Percentiles rank a stretch among this genome's conserved stretches.
Conservation (phyloP, 805 yeast species). For the Myxozyma melibiosi region DNA sequence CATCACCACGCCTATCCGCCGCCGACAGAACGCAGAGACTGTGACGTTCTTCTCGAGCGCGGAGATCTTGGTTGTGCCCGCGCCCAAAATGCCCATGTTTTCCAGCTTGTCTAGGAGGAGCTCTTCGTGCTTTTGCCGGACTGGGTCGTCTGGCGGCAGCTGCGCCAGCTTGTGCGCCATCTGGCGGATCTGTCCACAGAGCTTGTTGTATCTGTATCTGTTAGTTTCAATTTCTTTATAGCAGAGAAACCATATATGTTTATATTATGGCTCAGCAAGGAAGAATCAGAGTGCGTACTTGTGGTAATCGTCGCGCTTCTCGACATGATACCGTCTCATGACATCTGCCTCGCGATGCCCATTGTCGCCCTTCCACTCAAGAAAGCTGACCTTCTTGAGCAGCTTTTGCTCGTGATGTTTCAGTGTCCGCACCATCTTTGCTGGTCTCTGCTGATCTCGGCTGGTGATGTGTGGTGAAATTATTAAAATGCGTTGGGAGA, state of each 20-base stretch:
- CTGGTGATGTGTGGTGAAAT: not conserved
- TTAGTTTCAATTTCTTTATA: not conserved
- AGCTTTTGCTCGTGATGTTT: constrained; percentile 95
- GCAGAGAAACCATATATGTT: no score
- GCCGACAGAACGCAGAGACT: constrained; percentile 87
- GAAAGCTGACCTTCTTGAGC: constrained; percentile 91
- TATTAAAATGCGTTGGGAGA: not conserved
- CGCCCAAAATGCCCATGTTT: constrained; percentile 82
- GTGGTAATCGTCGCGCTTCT: constrained; percentile 93
- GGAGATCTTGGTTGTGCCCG: constrained; percentile 87
- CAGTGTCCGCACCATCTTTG: constrained; percentile 75
- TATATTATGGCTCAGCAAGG: not conserved
- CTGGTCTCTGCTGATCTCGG: not conserved
- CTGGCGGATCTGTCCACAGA: constrained; percentile 89
- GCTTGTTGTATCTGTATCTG: constrained; percentile 62
- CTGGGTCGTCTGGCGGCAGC: constrained; percentile 84
- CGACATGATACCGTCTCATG: constrained; percentile 91
- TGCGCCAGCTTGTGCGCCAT: constrained; percentile 83
- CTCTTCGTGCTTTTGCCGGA: constrained; percentile 85
- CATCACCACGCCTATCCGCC: constrained; percentile 94
- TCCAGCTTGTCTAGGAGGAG: constrained; percentile 82
- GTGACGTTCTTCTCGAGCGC: constrained; percentile 89
- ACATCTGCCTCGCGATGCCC: constrained; percentile 96
- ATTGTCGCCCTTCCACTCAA: constrained; percentile 95
- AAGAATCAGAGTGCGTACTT: constrained; percentile 44